These are phyloP conservation scores for Craterostigma plantagineum DNA, from an alignment of 257 asterid genomes.

Conservation along the genomic window DNA sequence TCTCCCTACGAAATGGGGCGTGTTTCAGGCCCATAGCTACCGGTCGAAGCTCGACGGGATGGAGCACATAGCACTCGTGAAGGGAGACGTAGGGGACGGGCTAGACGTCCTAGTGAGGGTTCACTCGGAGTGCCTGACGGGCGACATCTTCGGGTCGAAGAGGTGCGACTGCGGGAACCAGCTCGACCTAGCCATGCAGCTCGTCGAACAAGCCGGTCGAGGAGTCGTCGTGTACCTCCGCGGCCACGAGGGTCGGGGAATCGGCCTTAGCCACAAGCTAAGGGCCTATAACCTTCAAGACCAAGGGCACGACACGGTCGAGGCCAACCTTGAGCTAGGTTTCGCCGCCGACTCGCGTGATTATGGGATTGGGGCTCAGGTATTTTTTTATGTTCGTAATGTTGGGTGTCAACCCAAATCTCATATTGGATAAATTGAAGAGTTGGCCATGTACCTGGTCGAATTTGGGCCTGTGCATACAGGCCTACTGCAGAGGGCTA, in stretches of 20 bases:
- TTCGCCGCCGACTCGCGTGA: slow-evolving; percentile 94
- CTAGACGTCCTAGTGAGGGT: slow-evolving; percentile 80
- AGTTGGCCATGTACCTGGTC: too few species aligned
- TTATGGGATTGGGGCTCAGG: slow-evolving; percentile 95
- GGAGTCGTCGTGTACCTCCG: slow-evolving; percentile 87
- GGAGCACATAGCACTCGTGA: slow-evolving; percentile 95
- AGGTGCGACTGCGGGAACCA: slow-evolving; percentile 96
- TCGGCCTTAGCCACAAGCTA: slow-evolving; percentile 96
- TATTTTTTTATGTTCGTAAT: too few species aligned
- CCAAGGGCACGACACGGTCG: slow-evolving; percentile 87
- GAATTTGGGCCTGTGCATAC: too few species aligned
- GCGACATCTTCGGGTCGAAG: slow-evolving; percentile 93
- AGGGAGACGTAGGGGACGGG: slow-evolving; percentile 95
- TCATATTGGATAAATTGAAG: too few species aligned
- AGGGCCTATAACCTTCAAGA: slow-evolving; percentile 91
- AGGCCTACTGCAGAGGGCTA: too few species aligned
- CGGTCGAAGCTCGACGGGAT: slow-evolving; percentile 74
- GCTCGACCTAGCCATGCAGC: slow-evolving; percentile 79
- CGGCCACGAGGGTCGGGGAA: slow-evolving; percentile 96
- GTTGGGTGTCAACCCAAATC: too few species aligned
- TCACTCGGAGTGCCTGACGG: slow-evolving; percentile 95
- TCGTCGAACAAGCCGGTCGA: slow-evolving; percentile 80
- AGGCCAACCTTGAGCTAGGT: slow-evolving; percentile 94
- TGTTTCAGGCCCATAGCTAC: slow-evolving; percentile 72
- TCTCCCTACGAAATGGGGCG: slow-evolving; percentile 94